phyloP scores from a whole-genome alignment of 192 early-diverging fungal genomes.

The Coemansia sp. region DNA sequence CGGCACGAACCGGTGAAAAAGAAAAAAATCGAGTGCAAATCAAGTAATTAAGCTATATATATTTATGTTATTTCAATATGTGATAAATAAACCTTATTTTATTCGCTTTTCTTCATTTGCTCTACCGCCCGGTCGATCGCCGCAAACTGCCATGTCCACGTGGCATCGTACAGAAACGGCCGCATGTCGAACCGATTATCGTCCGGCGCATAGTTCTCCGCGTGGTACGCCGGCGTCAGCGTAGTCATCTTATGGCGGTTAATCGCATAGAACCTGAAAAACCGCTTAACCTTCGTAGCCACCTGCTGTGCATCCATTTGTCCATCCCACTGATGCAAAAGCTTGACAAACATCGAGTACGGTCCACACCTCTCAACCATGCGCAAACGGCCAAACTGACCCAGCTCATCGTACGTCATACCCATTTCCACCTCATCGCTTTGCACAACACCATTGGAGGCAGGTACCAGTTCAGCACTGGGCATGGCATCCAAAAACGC shows the following conservation, averaged over 20 bases:
- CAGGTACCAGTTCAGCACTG: constrained; percentile 95
- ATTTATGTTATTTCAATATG: background rate
- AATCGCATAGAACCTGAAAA: constrained; percentile 96
- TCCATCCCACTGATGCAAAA: constrained; percentile 76
- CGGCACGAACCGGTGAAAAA: constrained; percentile 13
- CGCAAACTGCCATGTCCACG: constrained; percentile 93
- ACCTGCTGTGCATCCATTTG: constrained; percentile 57
- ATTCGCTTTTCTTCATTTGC: background rate
- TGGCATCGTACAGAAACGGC: constrained; percentile 91
- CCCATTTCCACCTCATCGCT: constrained; percentile 97
- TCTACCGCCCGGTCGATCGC: constrained; percentile 71
- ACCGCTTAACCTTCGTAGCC: constrained; percentile 89
- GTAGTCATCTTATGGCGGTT: constrained; percentile 99
- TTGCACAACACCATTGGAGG: constrained; percentile 79
- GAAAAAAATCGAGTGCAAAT: background rate
- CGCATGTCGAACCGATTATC: constrained; percentile 97
- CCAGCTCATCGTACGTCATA: constrained; percentile 95
- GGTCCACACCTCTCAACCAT: constrained; percentile 89
- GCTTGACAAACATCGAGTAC: constrained; percentile 88
- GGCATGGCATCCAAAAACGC: constrained; percentile 85
- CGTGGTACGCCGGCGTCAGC: constrained; percentile 92
- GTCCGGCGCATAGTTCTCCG: constrained; percentile 93
- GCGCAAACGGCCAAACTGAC: constrained; percentile 85
- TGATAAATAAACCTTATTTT: background rate
- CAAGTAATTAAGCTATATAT: background rate